Conservation (phyloP, 176 grass and related monocot species). For the Olyra latifolia region DNA sequence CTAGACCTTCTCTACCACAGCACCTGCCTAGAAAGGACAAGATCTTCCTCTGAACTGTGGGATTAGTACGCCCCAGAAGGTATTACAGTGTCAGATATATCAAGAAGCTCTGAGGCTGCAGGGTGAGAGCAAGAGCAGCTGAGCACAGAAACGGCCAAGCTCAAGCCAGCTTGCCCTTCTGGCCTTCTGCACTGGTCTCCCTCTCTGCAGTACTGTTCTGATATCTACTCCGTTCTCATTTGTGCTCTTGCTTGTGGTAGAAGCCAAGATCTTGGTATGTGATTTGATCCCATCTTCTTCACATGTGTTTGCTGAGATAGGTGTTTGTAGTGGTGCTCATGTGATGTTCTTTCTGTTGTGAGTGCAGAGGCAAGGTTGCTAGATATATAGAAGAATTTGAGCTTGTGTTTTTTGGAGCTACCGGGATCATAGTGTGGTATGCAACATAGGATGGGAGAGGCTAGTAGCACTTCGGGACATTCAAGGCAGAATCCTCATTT, state of each 20-base stretch:
- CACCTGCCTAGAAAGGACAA: constrained; percentile 31
- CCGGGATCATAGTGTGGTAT: background rate
- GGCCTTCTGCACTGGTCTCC: background rate
- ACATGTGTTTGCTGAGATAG: background rate
- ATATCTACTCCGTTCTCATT: too few species aligned
- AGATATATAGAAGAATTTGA: constrained; percentile 3
- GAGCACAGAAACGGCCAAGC: constrained; percentile 16
- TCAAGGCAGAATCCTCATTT: constrained; percentile 40
- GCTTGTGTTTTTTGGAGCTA: background rate
- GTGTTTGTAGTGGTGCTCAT: background rate
- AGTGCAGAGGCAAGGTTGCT: constrained; percentile 10
- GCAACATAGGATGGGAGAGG: constrained; percentile 42
- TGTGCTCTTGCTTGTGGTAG: constrained; percentile 19
- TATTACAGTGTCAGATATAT: constrained; percentile 25
- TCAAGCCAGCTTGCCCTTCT: constrained; percentile 14
- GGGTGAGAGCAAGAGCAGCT: constrained; percentile 23
- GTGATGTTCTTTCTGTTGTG: background rate
- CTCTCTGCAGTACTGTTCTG: too few species aligned
- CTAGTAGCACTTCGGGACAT: constrained; percentile 40
- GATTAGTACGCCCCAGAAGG: constrained; percentile 32
- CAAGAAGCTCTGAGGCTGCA: constrained; percentile 44
- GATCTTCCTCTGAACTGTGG: constrained; percentile 40
- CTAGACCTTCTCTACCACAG: background rate
- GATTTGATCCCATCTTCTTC: background rate
- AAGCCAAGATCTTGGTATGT: constrained; percentile 30